Evolutionary conservation across 2,329 filamentous ascomycete genomes (phyloP).

Genomic region (Fusarium solani-melongenae): DNA sequence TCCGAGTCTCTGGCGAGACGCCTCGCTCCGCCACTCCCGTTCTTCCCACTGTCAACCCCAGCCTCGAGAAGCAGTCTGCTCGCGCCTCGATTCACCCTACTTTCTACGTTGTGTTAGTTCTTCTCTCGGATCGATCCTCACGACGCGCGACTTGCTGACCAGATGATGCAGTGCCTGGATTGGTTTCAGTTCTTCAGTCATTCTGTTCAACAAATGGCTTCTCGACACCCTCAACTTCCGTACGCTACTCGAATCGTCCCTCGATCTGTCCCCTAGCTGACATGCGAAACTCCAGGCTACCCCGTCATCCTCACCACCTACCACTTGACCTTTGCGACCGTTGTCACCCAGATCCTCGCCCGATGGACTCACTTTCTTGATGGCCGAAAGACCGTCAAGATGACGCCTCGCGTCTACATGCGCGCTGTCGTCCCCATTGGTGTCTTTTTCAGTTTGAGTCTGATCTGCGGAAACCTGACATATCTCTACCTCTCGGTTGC

Average conservation of each 20-base stretch:
- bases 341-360: conserved; percentile 94
- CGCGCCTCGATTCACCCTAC: conserved; percentile 79
- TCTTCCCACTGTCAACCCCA: conserved; percentile 84
- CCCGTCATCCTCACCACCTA: conserved; percentile 92
- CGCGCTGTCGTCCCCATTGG: conserved; percentile 95
- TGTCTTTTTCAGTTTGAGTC: conserved; percentile 92
- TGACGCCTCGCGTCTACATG: conserved; percentile 94
- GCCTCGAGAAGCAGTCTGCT: conserved; percentile 76
- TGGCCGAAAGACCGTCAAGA: conserved; percentile 94
- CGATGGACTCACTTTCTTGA: conserved; percentile 91
- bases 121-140: not conserved
- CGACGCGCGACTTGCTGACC: conserved; percentile 23
- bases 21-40: conserved; percentile 71
- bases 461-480: conserved; percentile 96
- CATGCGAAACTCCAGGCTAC: conserved; percentile 60
- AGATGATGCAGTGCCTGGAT: conserved; percentile 82
- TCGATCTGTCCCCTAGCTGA: conserved; percentile 25
- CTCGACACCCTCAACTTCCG: conserved; percentile 85
- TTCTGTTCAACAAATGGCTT: conserved; percentile 99
- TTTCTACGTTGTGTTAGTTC: conserved; percentile 80
- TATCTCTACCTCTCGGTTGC: conserved; percentile 96
- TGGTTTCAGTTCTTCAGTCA: conserved; percentile 89
- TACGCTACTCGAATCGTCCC: conserved; percentile 43
- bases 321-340: conserved; percentile 91
- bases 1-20: conserved; percentile 82